Base-by-base conservation (phyloP, 1,284 basidiomycete genomes). In the Melampsora abietis-canadensis region DNA sequence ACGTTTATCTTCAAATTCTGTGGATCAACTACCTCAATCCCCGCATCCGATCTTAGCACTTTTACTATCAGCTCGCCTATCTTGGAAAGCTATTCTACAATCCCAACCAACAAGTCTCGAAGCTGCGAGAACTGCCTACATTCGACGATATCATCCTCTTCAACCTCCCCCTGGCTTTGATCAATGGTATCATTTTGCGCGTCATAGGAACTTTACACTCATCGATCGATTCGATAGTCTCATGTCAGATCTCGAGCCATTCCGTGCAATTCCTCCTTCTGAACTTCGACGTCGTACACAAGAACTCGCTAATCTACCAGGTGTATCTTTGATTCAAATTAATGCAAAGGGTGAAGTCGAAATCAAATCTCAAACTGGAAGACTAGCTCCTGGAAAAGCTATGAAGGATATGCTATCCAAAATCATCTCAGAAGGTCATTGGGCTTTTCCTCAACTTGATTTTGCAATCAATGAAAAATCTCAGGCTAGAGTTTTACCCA, bases 221-320 rank as follows among this genome's bases (percentile, higher is more conserved):
- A 85, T 92, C 24, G 94, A 97, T 83, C 94, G 96, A 81, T 97
- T 92, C 80, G 92, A 96, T 79, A 86, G 88, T 37, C 85, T 96
- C n/a, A 82, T 87, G 74, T 84, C 85, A 65, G 94, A 96, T 81
- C 83, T 97, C 74, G 86, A 85, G 34, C 92, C 92, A 0, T 97
- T 92, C 81, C 90, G 89, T 87, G 81, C 84, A 10, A 81, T 96
- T 47, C 84, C 86, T 12, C 89, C 90, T 0, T 85, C 85, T 75
- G 91, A 94, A 80, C 80, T 96, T 62, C 84, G 90, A 75, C 82
- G 86, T 76, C 84, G 92, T 61, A 87, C 89, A 14, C 80, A 84
- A n/a, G 87, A 92, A 84, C 77, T 81, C 40, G 77, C 78, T 19
- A 77, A 78, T 51, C 76, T 80, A 4, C 77, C 78, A 81, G 34